These are phyloP conservation scores for Lasiodiplodia sp. DNA, from an alignment of 2,329 filamentous ascomycete species.

Conservation along the genomic window DNA sequence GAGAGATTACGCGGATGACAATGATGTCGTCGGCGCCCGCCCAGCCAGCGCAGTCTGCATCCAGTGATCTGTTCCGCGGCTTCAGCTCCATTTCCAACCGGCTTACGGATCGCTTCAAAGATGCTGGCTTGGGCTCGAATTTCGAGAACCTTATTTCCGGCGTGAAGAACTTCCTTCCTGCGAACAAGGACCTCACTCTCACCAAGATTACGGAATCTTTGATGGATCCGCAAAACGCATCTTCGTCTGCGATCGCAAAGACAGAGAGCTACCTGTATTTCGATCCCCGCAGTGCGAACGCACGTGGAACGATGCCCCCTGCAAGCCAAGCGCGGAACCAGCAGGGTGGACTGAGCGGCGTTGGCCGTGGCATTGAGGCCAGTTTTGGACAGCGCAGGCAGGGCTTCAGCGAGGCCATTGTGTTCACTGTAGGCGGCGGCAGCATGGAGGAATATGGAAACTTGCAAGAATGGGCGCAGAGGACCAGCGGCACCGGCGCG, in stretches of 20 bases:
- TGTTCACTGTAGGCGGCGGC: constrained; percentile 91
- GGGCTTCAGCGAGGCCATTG: constrained; percentile 86
- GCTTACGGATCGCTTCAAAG: constrained; percentile 92
- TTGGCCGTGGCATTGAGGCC: constrained; percentile 70
- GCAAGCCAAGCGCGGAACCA: constrained; percentile 64
- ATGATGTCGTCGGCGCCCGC: constrained; percentile 88
- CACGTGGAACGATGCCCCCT: constrained; percentile 87
- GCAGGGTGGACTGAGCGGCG: constrained; percentile 52
- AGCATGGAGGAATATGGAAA: constrained; percentile 99
- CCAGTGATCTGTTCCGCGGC: constrained; percentile 86
- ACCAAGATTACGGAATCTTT: constrained; percentile 98
- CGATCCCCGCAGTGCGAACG: constrained; percentile 91
- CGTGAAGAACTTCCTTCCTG: constrained; percentile 97
- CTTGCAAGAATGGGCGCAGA: constrained; percentile 90
- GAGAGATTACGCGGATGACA: constrained; percentile 96
- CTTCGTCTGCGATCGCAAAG: constrained; percentile 91
- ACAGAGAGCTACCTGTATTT: constrained; percentile 98
- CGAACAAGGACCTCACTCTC: constrained; percentile 91
- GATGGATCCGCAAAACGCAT: constrained; percentile 93
- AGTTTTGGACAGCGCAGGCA: constrained; percentile 91
- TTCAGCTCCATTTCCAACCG: constrained; percentile 92
- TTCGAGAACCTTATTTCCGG: constrained; percentile 94
- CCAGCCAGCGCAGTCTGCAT: constrained; percentile 67
- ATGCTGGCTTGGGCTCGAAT: constrained; percentile 84
- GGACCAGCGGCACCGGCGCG: constrained; percentile 68